These are phyloP conservation scores for Colletotrichum liriopes DNA, from an alignment of 2,329 filamentous ascomycete species.

Conservation along the genomic window DNA sequence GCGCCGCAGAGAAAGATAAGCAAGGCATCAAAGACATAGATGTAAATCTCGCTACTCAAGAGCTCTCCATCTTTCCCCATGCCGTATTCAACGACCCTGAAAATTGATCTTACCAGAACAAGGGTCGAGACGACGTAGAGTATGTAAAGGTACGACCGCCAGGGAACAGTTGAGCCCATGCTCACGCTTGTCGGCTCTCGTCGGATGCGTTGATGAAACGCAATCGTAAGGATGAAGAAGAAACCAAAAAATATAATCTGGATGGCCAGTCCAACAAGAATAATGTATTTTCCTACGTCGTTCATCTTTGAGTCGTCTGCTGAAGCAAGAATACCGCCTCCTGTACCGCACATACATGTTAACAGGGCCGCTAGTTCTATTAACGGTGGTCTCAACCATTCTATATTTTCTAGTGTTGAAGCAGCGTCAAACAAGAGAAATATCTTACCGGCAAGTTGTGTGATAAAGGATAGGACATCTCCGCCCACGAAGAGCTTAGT, in stretches of 20 bases:
- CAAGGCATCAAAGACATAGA: slow-evolving; percentile 60
- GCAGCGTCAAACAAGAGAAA: too few relatives aligned
- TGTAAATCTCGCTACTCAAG: slow-evolving; percentile 56
- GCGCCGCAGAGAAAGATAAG: slow-evolving; percentile 53
- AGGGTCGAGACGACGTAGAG: slow-evolving; percentile 52
- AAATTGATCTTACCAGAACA: slow-evolving; percentile 62
- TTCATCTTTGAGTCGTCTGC: background rate
- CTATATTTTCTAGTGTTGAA: too few relatives aligned
- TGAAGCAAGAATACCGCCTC: too few relatives aligned
- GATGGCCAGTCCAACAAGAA: background rate
- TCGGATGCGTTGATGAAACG: slow-evolving; percentile 57
- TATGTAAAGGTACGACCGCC: slow-evolving; percentile 49
- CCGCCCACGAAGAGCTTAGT: too few relatives aligned
- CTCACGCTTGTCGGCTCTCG: slow-evolving; percentile 42
- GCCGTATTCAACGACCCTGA: slow-evolving; percentile 63
- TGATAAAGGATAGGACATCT: too few relatives aligned
- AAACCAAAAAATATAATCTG: slow-evolving; percentile 49
- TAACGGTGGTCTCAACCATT: too few relatives aligned
- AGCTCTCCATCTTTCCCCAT: slow-evolving; percentile 58
- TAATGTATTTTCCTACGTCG: background rate
- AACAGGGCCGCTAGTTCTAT: too few relatives aligned
- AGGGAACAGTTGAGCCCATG: slow-evolving; percentile 41
- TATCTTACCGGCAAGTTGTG: too few relatives aligned
- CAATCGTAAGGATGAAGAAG: slow-evolving; percentile 62
- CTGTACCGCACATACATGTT: too few relatives aligned